These are phyloP conservation scores for Alternaria rosae DNA, from an alignment of 2,329 filamentous ascomycete genomes.

Conservation along the genomic window DNA sequence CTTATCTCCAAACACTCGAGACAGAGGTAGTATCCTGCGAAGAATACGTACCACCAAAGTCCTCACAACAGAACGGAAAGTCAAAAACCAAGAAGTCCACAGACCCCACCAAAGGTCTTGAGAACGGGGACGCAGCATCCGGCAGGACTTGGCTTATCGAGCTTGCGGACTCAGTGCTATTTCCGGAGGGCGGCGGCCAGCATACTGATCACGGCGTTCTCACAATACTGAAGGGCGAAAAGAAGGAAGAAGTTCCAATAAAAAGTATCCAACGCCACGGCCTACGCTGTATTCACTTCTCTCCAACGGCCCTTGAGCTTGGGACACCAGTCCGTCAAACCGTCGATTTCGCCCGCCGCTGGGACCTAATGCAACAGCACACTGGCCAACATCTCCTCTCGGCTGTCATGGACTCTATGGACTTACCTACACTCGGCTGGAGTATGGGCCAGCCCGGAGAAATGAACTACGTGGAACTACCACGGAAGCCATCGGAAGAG, in stretches of 20 bases:
- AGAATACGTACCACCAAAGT: slow-evolving; percentile 34
- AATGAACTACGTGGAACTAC: slow-evolving; percentile 45
- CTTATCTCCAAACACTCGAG: slow-evolving; percentile 40
- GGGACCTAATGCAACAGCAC: slow-evolving; percentile 48
- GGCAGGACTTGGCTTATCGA: slow-evolving; percentile 40
- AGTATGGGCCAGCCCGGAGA: slow-evolving; percentile 43
- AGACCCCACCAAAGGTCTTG: slow-evolving; percentile 27
- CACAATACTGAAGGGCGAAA: slow-evolving; percentile 26
- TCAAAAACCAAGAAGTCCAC: slow-evolving; percentile 38
- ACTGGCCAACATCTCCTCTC: slow-evolving; percentile 47
- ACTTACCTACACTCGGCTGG: slow-evolving; percentile 41
- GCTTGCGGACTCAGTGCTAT: slow-evolving; percentile 43
- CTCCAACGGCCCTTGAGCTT: slow-evolving; percentile 89
- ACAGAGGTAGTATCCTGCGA: slow-evolving; percentile 43
- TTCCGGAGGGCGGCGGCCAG: slow-evolving; percentile 46
- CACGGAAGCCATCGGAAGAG: slow-evolving; percentile 36
- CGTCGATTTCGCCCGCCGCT: slow-evolving; percentile 40
- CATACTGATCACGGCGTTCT: slow-evolving; percentile 42
- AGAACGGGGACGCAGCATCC: slow-evolving; percentile 12
- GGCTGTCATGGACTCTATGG: slow-evolving; percentile 42
- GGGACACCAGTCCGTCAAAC: slow-evolving; percentile 53
- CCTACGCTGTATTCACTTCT: slow-evolving; percentile 74
- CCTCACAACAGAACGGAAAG: slow-evolving; percentile 26
- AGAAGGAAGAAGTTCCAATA: slow-evolving; percentile 32
- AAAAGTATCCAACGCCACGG: slow-evolving; percentile 48